A percentile compares a stretch with the other conserved stretches of the same genome.
Evolutionary conservation across 129 eudicot species (phyloP).

Genomic region (Helichrysum umbraculigerum): DNA sequence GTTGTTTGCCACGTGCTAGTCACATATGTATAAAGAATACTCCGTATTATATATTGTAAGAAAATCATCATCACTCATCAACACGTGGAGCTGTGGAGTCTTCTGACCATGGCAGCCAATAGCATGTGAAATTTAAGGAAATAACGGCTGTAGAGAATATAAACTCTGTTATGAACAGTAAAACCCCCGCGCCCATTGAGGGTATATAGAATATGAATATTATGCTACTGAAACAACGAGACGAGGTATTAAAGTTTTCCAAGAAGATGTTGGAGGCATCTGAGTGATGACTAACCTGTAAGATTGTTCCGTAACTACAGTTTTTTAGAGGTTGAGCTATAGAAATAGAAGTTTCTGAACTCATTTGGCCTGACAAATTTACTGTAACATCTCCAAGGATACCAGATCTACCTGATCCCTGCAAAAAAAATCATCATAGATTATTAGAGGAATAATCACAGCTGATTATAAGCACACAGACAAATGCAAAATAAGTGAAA

Average conservation of each 20-base stretch:
- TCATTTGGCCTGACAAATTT: slow-evolving; percentile 50
- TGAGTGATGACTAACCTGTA: slow-evolving; percentile 58
- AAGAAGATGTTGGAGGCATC: slow-evolving; percentile 13
- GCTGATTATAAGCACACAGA: slow-evolving; percentile 15
- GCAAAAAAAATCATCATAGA: slow-evolving; percentile 17
- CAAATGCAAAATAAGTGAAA: slow-evolving; percentile 17
- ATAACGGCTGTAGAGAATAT: too few relatives aligned
- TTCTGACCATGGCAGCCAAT: too few relatives aligned
- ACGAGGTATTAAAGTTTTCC: slow-evolving; percentile 7
- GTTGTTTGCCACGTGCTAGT: too few relatives aligned
- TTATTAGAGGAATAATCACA: slow-evolving; percentile 17
- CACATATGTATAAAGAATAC: too few relatives aligned
- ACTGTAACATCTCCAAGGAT: slow-evolving; percentile 72
- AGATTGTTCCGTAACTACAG: slow-evolving; percentile 57
- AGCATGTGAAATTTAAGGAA: too few relatives aligned
- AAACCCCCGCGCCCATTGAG: too few relatives aligned
- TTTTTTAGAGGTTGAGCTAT: slow-evolving; percentile 56
- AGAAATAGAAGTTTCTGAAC: slow-evolving; percentile 45
- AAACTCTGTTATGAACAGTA: too few relatives aligned
- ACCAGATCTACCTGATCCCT: slow-evolving; percentile 75
- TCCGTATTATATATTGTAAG: too few relatives aligned
- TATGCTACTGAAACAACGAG: slow-evolving; percentile 2
- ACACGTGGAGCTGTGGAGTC: too few relatives aligned
- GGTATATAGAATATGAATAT: slow-evolving; percentile 10
- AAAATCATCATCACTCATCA: too few relatives aligned